Percentiles rank a stretch among this genome's conserved stretches.
Evolutionary conservation across 306 rosid species (phyloP).

Genomic region (Vigna radiata): DNA sequence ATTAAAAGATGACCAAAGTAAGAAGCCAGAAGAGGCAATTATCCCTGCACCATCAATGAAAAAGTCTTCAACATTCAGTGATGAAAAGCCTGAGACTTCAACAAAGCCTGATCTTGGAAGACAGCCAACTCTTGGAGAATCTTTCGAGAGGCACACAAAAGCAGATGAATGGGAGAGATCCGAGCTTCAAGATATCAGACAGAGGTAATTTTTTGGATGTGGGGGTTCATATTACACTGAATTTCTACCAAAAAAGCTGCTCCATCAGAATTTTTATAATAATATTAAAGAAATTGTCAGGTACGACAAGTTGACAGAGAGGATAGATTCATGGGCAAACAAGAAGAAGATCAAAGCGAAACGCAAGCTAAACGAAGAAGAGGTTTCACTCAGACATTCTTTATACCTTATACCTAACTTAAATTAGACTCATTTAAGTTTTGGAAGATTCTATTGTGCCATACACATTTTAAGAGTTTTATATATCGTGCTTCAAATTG

Average conservation of each 20-base stretch:
- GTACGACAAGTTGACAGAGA: slow-evolving; percentile 53
- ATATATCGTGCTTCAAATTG: too few relatives aligned
- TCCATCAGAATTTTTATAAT: slow-evolving; percentile 28
- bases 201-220: slow-evolving; percentile 52
- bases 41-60: slow-evolving; percentile 47
- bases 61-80: slow-evolving; percentile 48
- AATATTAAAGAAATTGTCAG: slow-evolving; percentile 54
- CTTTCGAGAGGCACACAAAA: slow-evolving; percentile 20
- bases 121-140: slow-evolving; percentile 24
- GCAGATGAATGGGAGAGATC: slow-evolving; percentile 77
- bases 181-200: slow-evolving; percentile 59
- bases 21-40: slow-evolving; percentile 47
- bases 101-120: slow-evolving; percentile 27
- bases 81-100: slow-evolving; percentile 39
- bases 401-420: slow-evolving; percentile 16
- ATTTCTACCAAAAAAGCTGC: background rate
- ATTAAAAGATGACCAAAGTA: slow-evolving; percentile 49
- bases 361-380: slow-evolving; percentile 39
- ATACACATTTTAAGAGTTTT: background rate
- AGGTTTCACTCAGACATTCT: slow-evolving; percentile 58
- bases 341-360: slow-evolving; percentile 63
- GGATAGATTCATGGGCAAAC: slow-evolving; percentile 71
- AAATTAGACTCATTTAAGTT: slow-evolving; percentile 2
- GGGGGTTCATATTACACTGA: background rate
- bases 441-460: background rate